Percentiles rank a stretch among this genome's conserved stretches.
These are phyloP conservation scores for Vicia sativa DNA, from an alignment of 306 rosid genomes.

Conservation along the genomic window DNA sequence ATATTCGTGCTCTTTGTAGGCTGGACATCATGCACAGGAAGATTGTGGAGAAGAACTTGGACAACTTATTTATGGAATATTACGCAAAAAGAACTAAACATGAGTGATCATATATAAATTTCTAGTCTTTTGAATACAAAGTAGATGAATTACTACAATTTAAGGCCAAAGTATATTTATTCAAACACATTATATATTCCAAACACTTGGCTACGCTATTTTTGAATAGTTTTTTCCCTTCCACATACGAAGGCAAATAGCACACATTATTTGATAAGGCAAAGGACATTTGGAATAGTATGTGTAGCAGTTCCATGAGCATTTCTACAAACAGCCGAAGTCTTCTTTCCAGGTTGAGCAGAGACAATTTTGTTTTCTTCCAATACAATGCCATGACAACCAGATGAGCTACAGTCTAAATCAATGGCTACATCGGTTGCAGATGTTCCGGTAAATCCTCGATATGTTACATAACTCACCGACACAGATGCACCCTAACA, in stretches of 20 bases:
- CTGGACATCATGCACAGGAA: slow-evolving; percentile 76
- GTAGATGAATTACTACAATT: no score
- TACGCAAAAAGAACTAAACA: slow-evolving; percentile 42
- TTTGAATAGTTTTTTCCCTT: no score
- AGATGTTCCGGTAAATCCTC: slow-evolving; percentile 36
- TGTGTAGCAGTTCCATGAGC: slow-evolving; percentile 13
- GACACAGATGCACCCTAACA: neutral
- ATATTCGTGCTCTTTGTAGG: slow-evolving; percentile 52
- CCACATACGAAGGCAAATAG: neutral
- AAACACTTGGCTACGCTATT: neutral
- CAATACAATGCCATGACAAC: slow-evolving; percentile 33
- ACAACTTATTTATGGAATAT: slow-evolving; percentile 52
- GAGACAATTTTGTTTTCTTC: slow-evolving; percentile 22
- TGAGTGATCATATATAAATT: no score
- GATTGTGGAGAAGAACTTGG: slow-evolving; percentile 80
- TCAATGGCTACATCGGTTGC: slow-evolving; percentile 20
- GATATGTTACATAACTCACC: slow-evolving; percentile 43
- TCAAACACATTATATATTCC: neutral
- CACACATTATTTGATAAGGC: neutral
- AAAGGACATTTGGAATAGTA: slow-evolving; percentile 15
- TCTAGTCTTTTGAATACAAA: no score
- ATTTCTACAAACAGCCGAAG: slow-evolving; percentile 25
- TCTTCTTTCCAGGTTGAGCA: neutral
- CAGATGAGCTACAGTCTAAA: slow-evolving; percentile 5
- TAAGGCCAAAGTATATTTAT: neutral